Evolutionary conservation across 2,329 filamentous ascomycete species (phyloP).

Genomic region (Penicillium crustosum): DNA sequence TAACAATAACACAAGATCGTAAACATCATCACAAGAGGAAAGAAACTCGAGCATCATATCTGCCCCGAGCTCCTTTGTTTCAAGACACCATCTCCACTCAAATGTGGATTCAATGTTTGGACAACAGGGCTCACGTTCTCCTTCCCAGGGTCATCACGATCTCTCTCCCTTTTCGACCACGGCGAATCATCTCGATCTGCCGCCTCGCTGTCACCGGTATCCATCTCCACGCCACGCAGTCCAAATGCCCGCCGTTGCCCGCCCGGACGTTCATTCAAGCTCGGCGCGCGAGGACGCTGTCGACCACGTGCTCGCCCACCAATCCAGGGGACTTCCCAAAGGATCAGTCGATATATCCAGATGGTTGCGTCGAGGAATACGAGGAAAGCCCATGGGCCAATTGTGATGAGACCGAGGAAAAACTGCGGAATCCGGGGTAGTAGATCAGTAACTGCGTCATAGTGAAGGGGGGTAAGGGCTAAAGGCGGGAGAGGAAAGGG

Average conservation of each 20-base stretch:
- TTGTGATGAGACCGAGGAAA: constrained; percentile 58
- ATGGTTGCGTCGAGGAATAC: constrained; percentile 64
- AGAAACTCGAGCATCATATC: constrained; percentile 8
- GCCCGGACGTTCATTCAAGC: constrained; percentile 57
- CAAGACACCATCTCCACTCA: constrained; percentile 9
- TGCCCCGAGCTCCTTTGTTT: constrained; percentile 16
- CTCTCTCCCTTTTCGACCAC: not conserved
- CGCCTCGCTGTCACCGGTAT: constrained; percentile 13
- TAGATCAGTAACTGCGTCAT: constrained; percentile 4
- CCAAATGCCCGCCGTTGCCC: constrained; percentile 42
- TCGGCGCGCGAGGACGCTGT: constrained; percentile 61
- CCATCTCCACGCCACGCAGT: constrained; percentile 23
- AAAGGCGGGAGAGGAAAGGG: not conserved
- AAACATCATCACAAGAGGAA: constrained; percentile 1
- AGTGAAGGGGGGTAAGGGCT: not conserved
- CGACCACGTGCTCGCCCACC: constrained; percentile 62
- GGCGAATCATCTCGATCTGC: not conserved
- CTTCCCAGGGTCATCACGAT: constrained; percentile 3
- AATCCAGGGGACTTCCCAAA: constrained; percentile 59
- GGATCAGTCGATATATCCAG: constrained; percentile 59
- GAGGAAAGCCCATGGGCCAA: constrained; percentile 63
- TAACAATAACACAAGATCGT: constrained; percentile 1
- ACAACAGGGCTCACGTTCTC: constrained; percentile 14
- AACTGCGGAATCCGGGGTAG: constrained; percentile 46
- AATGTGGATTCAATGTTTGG: constrained; percentile 1